Evolutionary conservation across 441 rosid species (phyloP).

Genomic region (Breynia disticha): DNA sequence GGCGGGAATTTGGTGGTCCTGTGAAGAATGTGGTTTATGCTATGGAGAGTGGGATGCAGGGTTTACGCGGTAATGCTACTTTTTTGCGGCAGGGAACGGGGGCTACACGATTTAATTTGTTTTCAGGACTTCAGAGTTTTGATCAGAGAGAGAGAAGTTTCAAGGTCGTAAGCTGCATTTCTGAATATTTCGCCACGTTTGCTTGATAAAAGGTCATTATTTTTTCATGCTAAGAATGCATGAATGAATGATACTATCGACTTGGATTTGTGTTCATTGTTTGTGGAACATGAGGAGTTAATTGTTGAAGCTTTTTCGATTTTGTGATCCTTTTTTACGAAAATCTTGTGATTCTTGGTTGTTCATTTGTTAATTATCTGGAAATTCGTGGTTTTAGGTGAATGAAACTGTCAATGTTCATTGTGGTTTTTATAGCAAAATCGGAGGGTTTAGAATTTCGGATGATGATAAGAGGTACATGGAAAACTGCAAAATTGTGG

Average conservation of each 20-base stretch:
- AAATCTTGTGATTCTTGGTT: too few species aligned
- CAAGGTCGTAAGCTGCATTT: conserved; percentile 37
- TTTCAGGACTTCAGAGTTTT: conserved; percentile 73
- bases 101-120: conserved; percentile 60
- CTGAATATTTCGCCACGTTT: not conserved
- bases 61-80: conserved; percentile 13
- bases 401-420: conserved; percentile 51
- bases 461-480: conserved; percentile 63
- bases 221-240: too few species aligned
- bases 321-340: too few species aligned
- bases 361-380: too few species aligned
- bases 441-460: conserved; percentile 63
- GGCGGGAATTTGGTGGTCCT: conserved; percentile 32
- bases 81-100: conserved; percentile 12
- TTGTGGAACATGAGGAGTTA: too few species aligned
- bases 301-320: too few species aligned
- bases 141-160: conserved; percentile 77
- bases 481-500: conserved; percentile 57
- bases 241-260: too few species aligned
- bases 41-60: conserved; percentile 23
- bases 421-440: conserved; percentile 79
- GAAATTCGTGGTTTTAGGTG: conserved; percentile 42
- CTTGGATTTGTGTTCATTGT: too few species aligned
- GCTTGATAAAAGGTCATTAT: too few species aligned
- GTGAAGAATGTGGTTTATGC: conserved; percentile 53